Conservation (phyloP, 164 flowering plant species). For the Vitis riparia region DNA sequence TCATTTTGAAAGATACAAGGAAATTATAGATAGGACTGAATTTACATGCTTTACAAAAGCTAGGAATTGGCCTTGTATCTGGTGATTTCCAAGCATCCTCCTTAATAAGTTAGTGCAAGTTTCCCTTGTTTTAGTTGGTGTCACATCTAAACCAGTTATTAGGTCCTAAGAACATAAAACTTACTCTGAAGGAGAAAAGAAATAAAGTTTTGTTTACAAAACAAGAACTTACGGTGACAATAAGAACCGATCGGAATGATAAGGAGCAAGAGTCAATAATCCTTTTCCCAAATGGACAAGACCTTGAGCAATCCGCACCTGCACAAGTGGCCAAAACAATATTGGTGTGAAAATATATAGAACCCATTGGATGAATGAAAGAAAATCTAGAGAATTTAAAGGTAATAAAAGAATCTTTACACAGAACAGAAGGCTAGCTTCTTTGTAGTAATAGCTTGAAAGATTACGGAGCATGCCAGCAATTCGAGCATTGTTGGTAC, state of each 20-base stretch:
- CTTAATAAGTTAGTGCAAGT: too few species aligned
- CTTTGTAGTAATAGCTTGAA: constrained; percentile 96
- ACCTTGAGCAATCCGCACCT: constrained; percentile 99
- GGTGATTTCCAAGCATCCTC: too few species aligned
- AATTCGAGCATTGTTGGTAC: constrained; percentile 96
- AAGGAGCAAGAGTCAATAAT: constrained; percentile 86
- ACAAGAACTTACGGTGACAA: constrained; percentile 76
- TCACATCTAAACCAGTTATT: too few species aligned
- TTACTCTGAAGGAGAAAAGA: neutral
- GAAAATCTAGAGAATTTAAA: neutral
- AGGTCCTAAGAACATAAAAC: neutral
- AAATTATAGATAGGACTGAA: too few species aligned
- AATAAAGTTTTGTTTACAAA: neutral
- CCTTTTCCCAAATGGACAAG: constrained; percentile 97
- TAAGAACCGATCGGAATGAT: constrained; percentile 89
- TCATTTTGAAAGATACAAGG: too few species aligned
- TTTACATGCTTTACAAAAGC: too few species aligned
- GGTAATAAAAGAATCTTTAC: constrained; percentile 38
- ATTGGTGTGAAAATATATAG: neutral
- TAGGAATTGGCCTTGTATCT: too few species aligned
- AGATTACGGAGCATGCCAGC: constrained; percentile 99
- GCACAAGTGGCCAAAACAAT: constrained; percentile 21
- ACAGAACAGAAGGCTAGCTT: constrained; percentile 88
- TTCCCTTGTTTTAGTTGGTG: too few species aligned
- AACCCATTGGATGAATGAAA: too few species aligned